Base-by-base conservation (phyloP, 208 protist species). In the Jaenimonas drosophilae region DNA sequence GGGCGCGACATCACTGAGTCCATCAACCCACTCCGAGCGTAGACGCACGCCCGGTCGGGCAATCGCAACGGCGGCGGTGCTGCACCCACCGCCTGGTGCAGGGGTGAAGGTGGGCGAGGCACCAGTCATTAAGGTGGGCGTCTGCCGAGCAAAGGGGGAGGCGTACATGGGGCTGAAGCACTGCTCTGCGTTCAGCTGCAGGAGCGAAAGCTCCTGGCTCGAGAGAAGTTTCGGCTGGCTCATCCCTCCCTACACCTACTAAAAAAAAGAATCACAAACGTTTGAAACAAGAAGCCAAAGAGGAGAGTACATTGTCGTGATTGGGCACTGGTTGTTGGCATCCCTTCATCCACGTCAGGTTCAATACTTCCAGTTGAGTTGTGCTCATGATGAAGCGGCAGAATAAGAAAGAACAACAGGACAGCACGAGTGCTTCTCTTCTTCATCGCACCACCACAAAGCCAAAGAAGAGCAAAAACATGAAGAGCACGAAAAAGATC, bases 401-500 rank as follows among this genome's bases (percentile, higher is more conserved):
- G n/a, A n/a, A n/a, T n/a, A n/a, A n/a, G n/a, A n/a, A n/a, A n/a
- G n/a, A n/a, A n/a, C n/a, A n/a, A n/a, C n/a, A n/a, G n/a, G n/a
- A n/a, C n/a, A n/a, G n/a, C n/a, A n/a, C n/a, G n/a, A n/a, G 9
- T 34, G 9, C 19, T 30, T 9, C 14, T 14, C 24, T 21, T 25
- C 9, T 2, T 78, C 50, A 94, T 1, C 79, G 70, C n/a, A 94
- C 82, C 32, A 95, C 76, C 7, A 95, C 33, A 41, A 95, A 61
- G 25, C 82, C 85, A 64, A 97, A 97, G 17, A 97, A 74, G 4
- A 97, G 54, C 17, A 97, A 64, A 46, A 97, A 96, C 21, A 95
- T 63, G 38, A 97, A 83, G 17, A 97, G 55, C 9, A 96, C 60
- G 12, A 65, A 83, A 57, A 97, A 91, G 23, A 97, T 70, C 57